Conservation (phyloP, 106 monocot genomes). For the Apostasia shenzhenica region DNA sequence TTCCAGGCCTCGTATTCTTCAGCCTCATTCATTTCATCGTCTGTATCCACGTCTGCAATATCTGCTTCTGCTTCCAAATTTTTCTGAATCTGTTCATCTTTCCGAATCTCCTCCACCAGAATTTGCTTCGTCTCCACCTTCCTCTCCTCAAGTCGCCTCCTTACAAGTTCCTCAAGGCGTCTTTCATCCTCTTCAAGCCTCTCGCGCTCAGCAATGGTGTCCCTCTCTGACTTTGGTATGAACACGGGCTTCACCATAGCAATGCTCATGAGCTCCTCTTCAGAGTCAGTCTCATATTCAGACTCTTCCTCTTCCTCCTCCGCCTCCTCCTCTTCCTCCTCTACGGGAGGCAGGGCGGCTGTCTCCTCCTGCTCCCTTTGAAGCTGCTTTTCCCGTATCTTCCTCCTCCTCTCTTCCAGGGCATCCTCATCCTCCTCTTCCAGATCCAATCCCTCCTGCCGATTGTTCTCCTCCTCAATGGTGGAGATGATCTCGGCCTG, state of each 20-base stretch:
- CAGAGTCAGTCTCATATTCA: constrained; percentile 93
- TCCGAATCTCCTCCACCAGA: constrained; percentile 89
- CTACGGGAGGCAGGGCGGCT: constrained; percentile 24
- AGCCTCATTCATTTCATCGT: constrained; percentile 91
- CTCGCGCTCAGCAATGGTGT: constrained; percentile 91
- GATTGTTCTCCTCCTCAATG: constrained; percentile 48
- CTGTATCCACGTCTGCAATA: constrained; percentile 78
- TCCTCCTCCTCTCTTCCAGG: constrained; percentile 52
- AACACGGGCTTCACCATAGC: constrained; percentile 90
- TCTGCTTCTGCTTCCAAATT: constrained; percentile 77
- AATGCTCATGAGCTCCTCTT: constrained; percentile 78
- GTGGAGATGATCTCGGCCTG: constrained; percentile 89
- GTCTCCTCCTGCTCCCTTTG: constrained; percentile 57
- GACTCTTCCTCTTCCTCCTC: constrained; percentile 70
- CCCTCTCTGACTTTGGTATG: constrained; percentile 74
- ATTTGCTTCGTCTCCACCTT: constrained; percentile 87
- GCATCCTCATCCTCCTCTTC: constrained; percentile 79
- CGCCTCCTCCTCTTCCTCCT: constrained; percentile 56
- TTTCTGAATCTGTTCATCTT: constrained; percentile 79
- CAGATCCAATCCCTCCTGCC: constrained; percentile 28
- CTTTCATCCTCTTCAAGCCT: constrained; percentile 81
- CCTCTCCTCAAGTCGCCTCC: constrained; percentile 63
- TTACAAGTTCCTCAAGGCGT: constrained; percentile 68
- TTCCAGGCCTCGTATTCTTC: constrained; percentile 99
- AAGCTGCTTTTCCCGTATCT: constrained; percentile 43